Evolutionary conservation across 2,329 filamentous ascomycete genomes (phyloP), one percentile per base, ranked within the genome.

Genomic region (Amphichorda felina): DNA sequence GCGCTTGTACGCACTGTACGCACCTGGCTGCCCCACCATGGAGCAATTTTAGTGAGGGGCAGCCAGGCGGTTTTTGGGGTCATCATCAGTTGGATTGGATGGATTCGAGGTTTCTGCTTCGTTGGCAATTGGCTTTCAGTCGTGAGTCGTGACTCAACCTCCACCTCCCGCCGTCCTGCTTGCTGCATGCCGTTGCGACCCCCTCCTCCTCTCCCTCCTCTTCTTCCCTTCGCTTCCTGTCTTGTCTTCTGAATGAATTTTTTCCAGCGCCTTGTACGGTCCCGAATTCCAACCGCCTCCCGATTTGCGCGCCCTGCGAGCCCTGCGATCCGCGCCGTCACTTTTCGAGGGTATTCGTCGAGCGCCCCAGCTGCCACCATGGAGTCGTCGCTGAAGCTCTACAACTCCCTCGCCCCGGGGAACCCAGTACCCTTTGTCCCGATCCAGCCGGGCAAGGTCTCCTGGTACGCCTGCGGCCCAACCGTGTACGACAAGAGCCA

Each of bases 401-500:
- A 80, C 66, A 93, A 91, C 60, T 87, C 82, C 5, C 64, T 94
- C 49, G 82, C 63, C 48, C 66, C 84, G 9, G 72, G 82, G 41
- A 68, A 68, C 9, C 84, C 88, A 50, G 79, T 79, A 30, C 72
- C 77, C 4, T 91, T 93, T 50, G 62, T 79, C 30, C 83, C 85
- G 11, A 69, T 83, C 33, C 76, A 88, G 50, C 64, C 69, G 8
- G 72, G 75, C 18, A 79, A 80, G 51, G 73, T 93, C 19, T 77
- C 75, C 28, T 94, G 86, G 37, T 94, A 94, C 57, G 82, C 80
- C 45, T 94, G 87, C 63, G 87, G 87, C 14, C 86, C 86, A 39
- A 94, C 86, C 3, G 78, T 82, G 29, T 88, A 88, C 54, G 83
- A 88, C 54, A 80, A 87, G 60, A 73, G 79, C 42, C 84, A 89